Evolutionary conservation across 768 basidiomycete genomes (phyloP), one percentile per base, ranked within the genome.

Genomic region (Tubosaeta sp.): DNA sequence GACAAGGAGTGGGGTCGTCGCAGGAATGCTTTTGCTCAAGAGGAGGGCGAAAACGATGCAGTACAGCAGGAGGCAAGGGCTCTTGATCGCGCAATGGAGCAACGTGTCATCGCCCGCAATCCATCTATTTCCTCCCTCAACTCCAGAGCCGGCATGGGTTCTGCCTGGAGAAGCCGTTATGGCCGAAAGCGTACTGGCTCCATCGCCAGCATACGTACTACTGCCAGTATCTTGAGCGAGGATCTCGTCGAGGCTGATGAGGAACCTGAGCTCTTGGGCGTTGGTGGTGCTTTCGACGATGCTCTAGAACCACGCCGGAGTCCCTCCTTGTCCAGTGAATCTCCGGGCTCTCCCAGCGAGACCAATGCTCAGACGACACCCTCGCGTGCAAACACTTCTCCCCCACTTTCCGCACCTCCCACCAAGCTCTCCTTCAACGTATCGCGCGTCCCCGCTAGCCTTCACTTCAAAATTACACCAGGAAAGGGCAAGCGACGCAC

Each of bases 21-120:
- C 46, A 79, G 90, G 47, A 69, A 74, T 44, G 73, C 76, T 29
- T 79, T 80, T 39, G 71, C 60, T 16, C 70, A 72, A 13, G 75
- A 76, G 27, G 71, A 73, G n/a, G 34, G 21, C 13, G 82, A 87
- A 57, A 80, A 74, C 60, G 69, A 70, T 18, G 67, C 80, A 38
- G 71, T 87, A 44, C 79, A 85, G 74, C 83, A 80, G 49, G 90
- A 92, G 71, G 90, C 90, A n/a, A 79, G 74, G 44, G 86, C 82
- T 14, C 79, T 93, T 32, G 90, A 93, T 71, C 87, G 83, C 63
- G 90, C 87, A 35, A 92, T 92, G 90, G 87, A 91, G 61, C 82
- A 88, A 53, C 86, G 90, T 51, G 73, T 86, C 45, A 71, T 90
- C 44, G 83, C 87, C 39, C 84, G 89, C 61, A 88, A 83, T 61